Evolutionary conservation across 1,139 yeast species (phyloP).

Genomic region (Taiozyma sp.): DNA sequence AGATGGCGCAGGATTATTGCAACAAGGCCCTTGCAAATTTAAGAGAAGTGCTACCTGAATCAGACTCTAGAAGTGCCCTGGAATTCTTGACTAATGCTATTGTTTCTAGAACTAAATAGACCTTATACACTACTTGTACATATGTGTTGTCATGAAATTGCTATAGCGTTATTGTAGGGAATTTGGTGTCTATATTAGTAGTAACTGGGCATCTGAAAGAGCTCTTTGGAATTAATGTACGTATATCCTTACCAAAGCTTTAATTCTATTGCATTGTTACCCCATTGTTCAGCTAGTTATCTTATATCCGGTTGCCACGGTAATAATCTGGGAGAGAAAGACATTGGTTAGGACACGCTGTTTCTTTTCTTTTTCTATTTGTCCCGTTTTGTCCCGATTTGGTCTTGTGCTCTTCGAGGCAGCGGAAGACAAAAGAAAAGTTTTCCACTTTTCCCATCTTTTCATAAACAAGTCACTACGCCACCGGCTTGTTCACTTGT

Average conservation of each 20-base stretch:
- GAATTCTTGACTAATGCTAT: slow-evolving; percentile 81
- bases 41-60: slow-evolving; percentile 64
- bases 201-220: too few relatives aligned
- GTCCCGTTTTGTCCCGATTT: too few relatives aligned
- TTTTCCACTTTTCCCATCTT: neutral
- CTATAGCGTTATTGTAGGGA: too few relatives aligned
- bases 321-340: too few relatives aligned
- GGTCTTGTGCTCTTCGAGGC: too few relatives aligned
- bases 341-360: too few relatives aligned
- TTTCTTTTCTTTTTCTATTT: too few relatives aligned
- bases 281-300: neutral
- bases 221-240: too few relatives aligned
- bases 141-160: neutral
- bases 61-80: slow-evolving; percentile 85
- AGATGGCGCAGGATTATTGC: slow-evolving; percentile 75
- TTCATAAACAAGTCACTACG: neutral
- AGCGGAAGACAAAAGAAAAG: neutral
- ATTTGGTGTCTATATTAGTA: too few relatives aligned
- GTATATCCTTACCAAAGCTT: too few relatives aligned
- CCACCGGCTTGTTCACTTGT: neutral
- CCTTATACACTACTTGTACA: neutral
- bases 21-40: slow-evolving; percentile 68
- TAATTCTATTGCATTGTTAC: too few relatives aligned
- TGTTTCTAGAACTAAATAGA: slow-evolving; percentile 66
- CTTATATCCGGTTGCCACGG: neutral